Evolutionary conservation across 2,329 filamentous ascomycete species (phyloP), one percentile per base, ranked within the genome.

Genomic region (Claviceps pazoutovae): DNA sequence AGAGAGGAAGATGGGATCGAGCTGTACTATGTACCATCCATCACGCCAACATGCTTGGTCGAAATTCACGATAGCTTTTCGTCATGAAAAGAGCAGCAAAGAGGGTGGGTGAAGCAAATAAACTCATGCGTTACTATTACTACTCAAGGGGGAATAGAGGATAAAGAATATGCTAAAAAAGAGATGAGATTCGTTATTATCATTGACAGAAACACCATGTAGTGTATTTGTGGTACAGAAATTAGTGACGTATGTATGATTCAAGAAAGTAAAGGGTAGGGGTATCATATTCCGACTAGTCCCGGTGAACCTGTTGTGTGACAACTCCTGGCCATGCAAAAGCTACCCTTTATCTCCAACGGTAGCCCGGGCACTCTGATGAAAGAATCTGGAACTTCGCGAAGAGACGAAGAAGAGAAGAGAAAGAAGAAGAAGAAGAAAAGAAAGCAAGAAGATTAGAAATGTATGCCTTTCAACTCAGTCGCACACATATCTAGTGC

Each of bases 281-380:
- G 63, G 63, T 65, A 65, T 65, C 63, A 62, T 64, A 59, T 57
- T 58, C 55, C 53, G 53, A 53, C 44, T 51, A 47, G 47, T 48
- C 45, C 48, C 51, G 41, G 36, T 47, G n/a, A 19, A 46, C 38
- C 26, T 45, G 41, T 41, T 30, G 43, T 45, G 37, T 55, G 55
- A 56, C 56, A 61, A 60, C 54, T 60, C 57, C 54, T 55, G 52
- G 44, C 52, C 52, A 59, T 56, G 56, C 51, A 48, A 52, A 50
- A 56, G 45, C 30, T 39, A 49, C 39, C 49, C 52, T 19, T 36
- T 21, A 38, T 46, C 43, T 34, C 48, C 43, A 43, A 41, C 13
- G 4, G 45, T 36, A 37, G 26, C 30, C n/a, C 43, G 43, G 37
- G 43, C 48, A 42, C 23, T 43, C 30, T 42, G 8, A 49, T 42